Evolutionary conservation across 1,284 basidiomycete genomes (phyloP), one percentile per base, ranked within the genome.

Genomic region (Pseudozyma tsukubaensis): DNA sequence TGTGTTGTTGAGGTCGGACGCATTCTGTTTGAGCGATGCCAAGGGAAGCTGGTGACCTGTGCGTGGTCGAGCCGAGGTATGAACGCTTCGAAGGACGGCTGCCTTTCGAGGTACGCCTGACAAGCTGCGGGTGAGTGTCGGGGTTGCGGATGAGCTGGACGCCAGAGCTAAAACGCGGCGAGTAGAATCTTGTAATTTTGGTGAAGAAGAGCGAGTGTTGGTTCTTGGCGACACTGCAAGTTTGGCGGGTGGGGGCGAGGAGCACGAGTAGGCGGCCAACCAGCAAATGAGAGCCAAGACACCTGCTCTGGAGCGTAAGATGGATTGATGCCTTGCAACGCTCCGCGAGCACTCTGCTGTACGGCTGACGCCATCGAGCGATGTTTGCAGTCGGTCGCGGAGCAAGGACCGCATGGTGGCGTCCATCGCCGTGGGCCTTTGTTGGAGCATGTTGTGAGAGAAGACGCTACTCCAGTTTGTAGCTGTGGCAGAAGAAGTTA

Each of bases 211-310:
- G 16, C 14, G n/a, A 11, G 42, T 11, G 4, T 21, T n/a, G 1
- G 42, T 37, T 16, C 21, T 50, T 14, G 59, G n/a, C 35, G 18
- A 42, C 6, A 32, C 13, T 13, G 50, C 21, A 7, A 21, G 61
- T 1, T 19, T 53, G 16, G 60, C 13, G 16, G 57, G 47, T 35
- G 57, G 36, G n/a, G 51, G 60, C 11, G 64, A 56, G 12, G 63
- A 57, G 52, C 62, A 73, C 1, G 71, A 73, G 52, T 69, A 60
- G 6, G 62, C 61, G 5, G 71, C 71, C 3, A 73, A 35, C 71
- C 71, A 73, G 61, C 71, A 69, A 24, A 73, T 45, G 16, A 73
- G 16, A 2, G 71, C 71, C 3, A 73, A 47, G 4, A 66, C 50
- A 12, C 71, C 62, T 21, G 66, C 66, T 37, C 62, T 60, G 11